Evolutionary conservation across 192 early-diverging fungal species (phyloP).

Genomic region (Backusella mclennaniae): DNA sequence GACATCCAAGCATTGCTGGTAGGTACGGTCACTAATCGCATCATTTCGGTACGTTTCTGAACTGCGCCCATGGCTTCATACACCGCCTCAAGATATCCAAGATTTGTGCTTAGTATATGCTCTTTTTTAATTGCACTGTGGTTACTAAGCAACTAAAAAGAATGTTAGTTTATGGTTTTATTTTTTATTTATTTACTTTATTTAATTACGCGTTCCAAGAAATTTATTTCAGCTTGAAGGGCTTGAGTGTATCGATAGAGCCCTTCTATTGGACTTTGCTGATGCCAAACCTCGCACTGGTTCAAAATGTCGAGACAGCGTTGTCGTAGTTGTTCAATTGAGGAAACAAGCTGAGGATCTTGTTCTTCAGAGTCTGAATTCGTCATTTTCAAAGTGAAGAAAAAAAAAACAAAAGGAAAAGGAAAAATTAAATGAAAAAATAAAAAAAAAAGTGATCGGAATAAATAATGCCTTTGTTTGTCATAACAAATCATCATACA

Average conservation of each 20-base stretch:
- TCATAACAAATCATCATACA: background rate
- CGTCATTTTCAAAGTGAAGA: background rate
- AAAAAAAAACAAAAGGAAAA: background rate
- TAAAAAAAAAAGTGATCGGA: background rate
- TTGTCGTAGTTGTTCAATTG: background rate
- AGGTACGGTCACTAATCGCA: conserved; percentile 16
- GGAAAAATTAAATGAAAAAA: conserved; percentile 2
- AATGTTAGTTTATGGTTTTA: background rate
- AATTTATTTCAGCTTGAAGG: conserved; percentile 26
- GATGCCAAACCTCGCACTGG: conserved; percentile 9
- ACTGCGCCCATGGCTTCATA: conserved; percentile 21
- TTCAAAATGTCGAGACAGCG: conserved; percentile 6
- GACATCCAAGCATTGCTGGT: conserved; percentile 15
- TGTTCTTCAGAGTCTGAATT: background rate
- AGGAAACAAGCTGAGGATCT: background rate
- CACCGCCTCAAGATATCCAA: conserved; percentile 36
- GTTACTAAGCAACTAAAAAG: conserved; percentile 23
- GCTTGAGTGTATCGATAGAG: conserved; percentile 26
- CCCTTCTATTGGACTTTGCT: conserved; percentile 22
- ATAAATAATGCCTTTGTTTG: background rate
- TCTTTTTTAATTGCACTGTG: conserved; percentile 22
- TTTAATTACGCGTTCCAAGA: conserved; percentile 28
- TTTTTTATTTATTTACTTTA: background rate
- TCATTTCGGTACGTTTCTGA: conserved; percentile 3
- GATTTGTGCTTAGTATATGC: conserved; percentile 31